Conservation (phyloP, 2,329 filamentous ascomycete genomes). For the Cladophialophora psammophila region DNA sequence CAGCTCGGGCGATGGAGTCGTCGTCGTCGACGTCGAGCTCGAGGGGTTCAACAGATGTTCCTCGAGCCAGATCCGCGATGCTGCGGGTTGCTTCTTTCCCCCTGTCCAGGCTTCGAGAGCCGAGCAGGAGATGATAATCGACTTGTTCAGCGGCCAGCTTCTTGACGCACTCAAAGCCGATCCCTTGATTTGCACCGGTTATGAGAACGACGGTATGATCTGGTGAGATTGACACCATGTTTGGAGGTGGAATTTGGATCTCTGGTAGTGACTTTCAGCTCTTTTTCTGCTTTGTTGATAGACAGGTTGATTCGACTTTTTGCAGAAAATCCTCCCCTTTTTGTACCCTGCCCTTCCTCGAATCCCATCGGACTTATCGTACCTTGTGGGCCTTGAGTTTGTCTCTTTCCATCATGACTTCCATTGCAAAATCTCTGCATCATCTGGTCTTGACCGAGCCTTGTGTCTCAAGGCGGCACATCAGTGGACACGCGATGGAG, state of each 20-base stretch:
- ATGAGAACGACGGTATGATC: constrained; percentile 30
- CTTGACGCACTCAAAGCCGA: constrained; percentile 37
- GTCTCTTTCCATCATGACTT: not conserved
- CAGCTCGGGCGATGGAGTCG: constrained; percentile 30
- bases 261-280: too few species aligned
- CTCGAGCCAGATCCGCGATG: constrained; percentile 21
- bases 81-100: constrained; percentile 44
- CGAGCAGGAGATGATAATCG: constrained; percentile 43
- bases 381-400: not conserved
- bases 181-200: constrained; percentile 35
- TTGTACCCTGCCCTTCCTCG: not conserved
- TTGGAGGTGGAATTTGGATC: not conserved
- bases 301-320: not conserved
- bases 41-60: constrained; percentile 25
- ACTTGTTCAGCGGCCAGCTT: constrained; percentile 45
- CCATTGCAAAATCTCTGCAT: not conserved
- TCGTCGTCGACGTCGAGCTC: constrained; percentile 32
- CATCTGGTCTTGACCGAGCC: not conserved
- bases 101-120: constrained; percentile 46
- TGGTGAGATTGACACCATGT: constrained; percentile 16
- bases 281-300: not conserved
- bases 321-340: not conserved
- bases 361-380: constrained; percentile 16
- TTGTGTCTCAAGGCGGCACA: not conserved
- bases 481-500: not conserved